These are phyloP conservation scores for Hura crepitans DNA, from an alignment of 441 rosid species.

Conservation along the genomic window DNA sequence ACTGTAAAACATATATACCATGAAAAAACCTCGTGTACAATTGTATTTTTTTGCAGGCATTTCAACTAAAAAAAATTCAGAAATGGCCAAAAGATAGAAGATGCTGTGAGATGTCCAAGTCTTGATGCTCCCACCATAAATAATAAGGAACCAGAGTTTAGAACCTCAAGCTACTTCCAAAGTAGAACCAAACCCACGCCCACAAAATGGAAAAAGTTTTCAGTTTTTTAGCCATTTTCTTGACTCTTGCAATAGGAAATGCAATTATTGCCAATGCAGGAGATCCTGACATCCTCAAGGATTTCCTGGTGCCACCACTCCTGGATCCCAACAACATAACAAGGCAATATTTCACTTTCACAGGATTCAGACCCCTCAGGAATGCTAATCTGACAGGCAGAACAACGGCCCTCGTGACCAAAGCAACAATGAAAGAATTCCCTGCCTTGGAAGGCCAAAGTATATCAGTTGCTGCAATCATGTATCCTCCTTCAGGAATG, in stretches of 20 bases:
- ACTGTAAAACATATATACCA: too few species aligned
- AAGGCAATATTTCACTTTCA: constrained; percentile 24
- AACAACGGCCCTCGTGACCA: constrained; percentile 11
- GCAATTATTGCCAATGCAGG: background rate
- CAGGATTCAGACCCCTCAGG: constrained; percentile 15
- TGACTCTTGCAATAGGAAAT: background rate
- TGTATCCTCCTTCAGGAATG: constrained; percentile 27
- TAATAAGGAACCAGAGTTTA: background rate
- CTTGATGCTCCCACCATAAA: background rate
- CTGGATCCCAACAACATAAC: constrained; percentile 19
- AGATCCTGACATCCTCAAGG: constrained; percentile 27
- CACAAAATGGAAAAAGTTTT: constrained; percentile 8
- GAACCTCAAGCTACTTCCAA: background rate
- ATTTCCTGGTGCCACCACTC: constrained; percentile 25
- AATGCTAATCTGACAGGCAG: constrained; percentile 4
- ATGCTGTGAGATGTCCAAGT: background rate
- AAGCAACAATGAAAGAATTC: constrained; percentile 26
- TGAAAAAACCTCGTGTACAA: too few species aligned
- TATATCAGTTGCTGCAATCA: constrained; percentile 15
- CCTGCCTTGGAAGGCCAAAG: constrained; percentile 31
- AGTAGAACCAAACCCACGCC: background rate
- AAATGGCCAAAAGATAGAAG: background rate
- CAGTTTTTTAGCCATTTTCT: background rate
- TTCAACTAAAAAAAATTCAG: too few species aligned
- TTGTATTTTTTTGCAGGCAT: too few species aligned